phyloP scores from a whole-genome alignment of 768 basidiomycete genomes.

The Glaciozyma martinii region DNA sequence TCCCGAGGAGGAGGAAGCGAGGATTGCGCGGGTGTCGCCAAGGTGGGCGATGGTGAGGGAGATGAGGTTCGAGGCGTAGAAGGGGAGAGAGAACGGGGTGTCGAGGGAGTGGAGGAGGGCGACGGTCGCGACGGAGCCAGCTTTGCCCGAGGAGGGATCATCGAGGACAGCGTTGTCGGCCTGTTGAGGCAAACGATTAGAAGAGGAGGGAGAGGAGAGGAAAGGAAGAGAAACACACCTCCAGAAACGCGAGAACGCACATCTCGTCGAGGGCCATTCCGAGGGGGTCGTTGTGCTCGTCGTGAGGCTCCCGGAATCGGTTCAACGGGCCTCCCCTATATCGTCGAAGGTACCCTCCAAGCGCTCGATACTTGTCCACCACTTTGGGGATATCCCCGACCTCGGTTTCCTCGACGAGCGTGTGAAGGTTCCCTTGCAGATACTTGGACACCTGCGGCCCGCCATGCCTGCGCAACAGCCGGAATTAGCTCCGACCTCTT shows the following conservation, averaged over 20 bases:
- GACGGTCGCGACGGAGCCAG: constrained; percentile 82
- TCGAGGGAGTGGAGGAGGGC: constrained; percentile 87
- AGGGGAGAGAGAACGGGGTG: constrained; percentile 58
- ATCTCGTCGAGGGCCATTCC: constrained; percentile 24
- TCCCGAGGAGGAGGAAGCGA: constrained; percentile 68
- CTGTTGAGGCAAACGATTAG: not conserved
- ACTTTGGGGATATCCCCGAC: not conserved
- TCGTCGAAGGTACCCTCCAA: constrained; percentile 33
- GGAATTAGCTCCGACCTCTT: too few species aligned
- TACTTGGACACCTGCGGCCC: constrained; percentile 26
- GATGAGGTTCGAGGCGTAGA: constrained; percentile 66
- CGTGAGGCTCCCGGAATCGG: constrained; percentile 8
- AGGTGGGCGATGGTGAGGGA: constrained; percentile 85
- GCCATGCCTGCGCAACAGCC: constrained; percentile 22
- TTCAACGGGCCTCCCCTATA: constrained; percentile 29
- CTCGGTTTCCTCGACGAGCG: constrained; percentile 6
- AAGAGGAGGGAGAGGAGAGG: not conserved
- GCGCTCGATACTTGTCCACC: constrained; percentile 25
- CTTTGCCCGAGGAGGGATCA: constrained; percentile 9
- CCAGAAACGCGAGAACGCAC: constrained; percentile 23
- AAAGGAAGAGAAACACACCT: constrained; percentile 5
- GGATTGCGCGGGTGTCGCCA: constrained; percentile 80
- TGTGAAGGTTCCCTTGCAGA: constrained; percentile 18
- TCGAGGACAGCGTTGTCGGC: constrained; percentile 32
- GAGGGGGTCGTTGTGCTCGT: constrained; percentile 8